Evolutionary conservation across 805 yeast species (phyloP), one percentile per base, ranked within the genome.

Genomic region (Nakazawaea siamensis): DNA sequence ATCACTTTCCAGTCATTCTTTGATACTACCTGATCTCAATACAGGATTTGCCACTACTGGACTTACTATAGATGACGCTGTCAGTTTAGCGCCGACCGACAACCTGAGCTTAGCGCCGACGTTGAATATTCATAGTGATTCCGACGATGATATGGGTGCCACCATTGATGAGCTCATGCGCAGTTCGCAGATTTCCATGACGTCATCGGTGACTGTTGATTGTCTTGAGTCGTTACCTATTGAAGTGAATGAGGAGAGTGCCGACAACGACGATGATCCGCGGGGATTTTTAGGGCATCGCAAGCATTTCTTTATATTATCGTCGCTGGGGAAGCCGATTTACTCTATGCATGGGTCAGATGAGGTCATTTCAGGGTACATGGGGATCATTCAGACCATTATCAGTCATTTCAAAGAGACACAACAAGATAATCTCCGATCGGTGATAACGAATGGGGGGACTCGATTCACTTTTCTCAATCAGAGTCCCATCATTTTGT

Each of bases 301-400:
- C 29, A 86, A 85, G 52, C 94, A 86, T 40, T 83, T 80, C 49
- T 80, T 84, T 45, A 72, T 87, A 3, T 60, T 87, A 8, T 82
- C 94, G 0, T 61, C 77, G 2, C 94, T 96, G 1, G 96, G 96
- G 0, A 87, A 87, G 51, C 94, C 94, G 2, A 79, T 87, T 5
- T 87, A 80, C 54, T 73, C 94, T 2, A 63, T 79, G 66, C 73
- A 77, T 50, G 94, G 92, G 2, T 60, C 74, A 2, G 88, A 83
- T 35, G 78, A 75, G 24, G 55, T 75, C 12, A 63, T 80, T 2
- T 58, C 82, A 29, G 80, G 85, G 0, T 80, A 80, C 47, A 74
- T 80, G 61, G 95, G 94, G 1, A 63, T 87, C 2, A 69, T 87
- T 2, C 88, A 87, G 44, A 84, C 96, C 0, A 71, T 87, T 5